Evolutionary conservation across 176 grass and related monocot species (phyloP).

Genomic region (Guadua angustifolia): DNA sequence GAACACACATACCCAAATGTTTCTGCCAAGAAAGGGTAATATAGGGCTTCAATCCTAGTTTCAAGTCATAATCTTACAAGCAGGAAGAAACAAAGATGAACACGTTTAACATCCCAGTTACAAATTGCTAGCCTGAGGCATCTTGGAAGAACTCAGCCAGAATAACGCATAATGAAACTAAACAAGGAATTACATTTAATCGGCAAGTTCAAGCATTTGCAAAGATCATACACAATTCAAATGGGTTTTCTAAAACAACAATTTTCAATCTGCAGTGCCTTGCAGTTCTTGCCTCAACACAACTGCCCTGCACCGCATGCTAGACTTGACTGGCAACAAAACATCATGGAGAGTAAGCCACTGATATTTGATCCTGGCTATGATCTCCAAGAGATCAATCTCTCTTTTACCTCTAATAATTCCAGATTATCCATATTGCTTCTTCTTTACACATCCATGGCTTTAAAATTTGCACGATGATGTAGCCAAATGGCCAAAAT

Average conservation of each 20-base stretch:
- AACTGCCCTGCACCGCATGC: not conserved
- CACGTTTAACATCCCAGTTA: not conserved
- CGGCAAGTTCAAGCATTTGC: not conserved
- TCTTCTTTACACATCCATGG: not conserved
- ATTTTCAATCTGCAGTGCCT: not conserved
- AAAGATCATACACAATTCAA: slow-evolving; percentile 18
- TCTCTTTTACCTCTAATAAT: slow-evolving; percentile 8
- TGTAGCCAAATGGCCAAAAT: slow-evolving; percentile 14
- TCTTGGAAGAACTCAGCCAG: not conserved
- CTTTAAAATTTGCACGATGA: slow-evolving; percentile 38
- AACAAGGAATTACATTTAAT: not conserved
- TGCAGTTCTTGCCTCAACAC: slow-evolving; percentile 8
- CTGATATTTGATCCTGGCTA: slow-evolving; percentile 20
- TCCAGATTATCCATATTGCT: slow-evolving; percentile 17
- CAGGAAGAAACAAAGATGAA: not conserved
- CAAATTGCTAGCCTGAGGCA: slow-evolving; percentile 10
- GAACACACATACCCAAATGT: not conserved
- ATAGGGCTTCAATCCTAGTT: slow-evolving; percentile 4
- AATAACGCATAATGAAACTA: slow-evolving; percentile 8
- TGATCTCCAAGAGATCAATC: slow-evolving; percentile 23
- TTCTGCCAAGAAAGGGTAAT: not conserved
- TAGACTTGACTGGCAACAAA: not conserved
- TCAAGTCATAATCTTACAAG: slow-evolving; percentile 23
- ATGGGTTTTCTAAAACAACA: slow-evolving; percentile 13
- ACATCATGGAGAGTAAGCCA: slow-evolving; percentile 24